Evolutionary conservation across 2,329 filamentous ascomycete species (phyloP).

Genomic region (Aureobasidium pullulans): DNA sequence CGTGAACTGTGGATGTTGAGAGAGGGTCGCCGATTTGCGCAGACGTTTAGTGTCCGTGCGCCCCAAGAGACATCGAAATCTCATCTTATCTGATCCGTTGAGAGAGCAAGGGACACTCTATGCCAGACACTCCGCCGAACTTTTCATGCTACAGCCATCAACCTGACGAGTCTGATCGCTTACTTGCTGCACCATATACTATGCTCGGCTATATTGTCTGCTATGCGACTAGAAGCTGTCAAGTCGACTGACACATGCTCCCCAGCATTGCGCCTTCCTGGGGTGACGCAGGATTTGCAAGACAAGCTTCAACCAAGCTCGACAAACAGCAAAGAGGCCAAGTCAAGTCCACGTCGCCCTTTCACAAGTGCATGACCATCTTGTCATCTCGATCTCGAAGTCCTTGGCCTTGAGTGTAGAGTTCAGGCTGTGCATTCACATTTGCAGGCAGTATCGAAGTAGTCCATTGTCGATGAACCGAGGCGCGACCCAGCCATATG

Average conservation of each 20-base stretch:
- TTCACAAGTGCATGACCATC: no score
- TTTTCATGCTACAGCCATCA: neutral
- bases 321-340: neutral
- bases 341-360: neutral
- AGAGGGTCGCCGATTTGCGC: neutral
- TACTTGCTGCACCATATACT: neutral
- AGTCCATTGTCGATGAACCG: no score
- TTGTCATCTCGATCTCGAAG: no score
- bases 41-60: neutral
- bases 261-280: neutral
- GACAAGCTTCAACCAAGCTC: neutral
- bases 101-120: neutral
- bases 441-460: no score
- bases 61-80: neutral
- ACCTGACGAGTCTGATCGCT: neutral
- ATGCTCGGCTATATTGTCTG: neutral
- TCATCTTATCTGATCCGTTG: constrained; percentile 7
- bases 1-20: neutral
- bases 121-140: neutral
- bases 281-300: neutral
- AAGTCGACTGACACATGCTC: neutral
- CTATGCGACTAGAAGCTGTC: neutral
- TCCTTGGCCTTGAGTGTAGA: neutral
- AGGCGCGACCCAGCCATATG: no score
- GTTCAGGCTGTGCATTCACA: neutral